Evolutionary conservation across 2,329 filamentous ascomycete genomes (phyloP), one percentile per base, ranked within the genome.

Genomic region (Plenodomus lindquistii): DNA sequence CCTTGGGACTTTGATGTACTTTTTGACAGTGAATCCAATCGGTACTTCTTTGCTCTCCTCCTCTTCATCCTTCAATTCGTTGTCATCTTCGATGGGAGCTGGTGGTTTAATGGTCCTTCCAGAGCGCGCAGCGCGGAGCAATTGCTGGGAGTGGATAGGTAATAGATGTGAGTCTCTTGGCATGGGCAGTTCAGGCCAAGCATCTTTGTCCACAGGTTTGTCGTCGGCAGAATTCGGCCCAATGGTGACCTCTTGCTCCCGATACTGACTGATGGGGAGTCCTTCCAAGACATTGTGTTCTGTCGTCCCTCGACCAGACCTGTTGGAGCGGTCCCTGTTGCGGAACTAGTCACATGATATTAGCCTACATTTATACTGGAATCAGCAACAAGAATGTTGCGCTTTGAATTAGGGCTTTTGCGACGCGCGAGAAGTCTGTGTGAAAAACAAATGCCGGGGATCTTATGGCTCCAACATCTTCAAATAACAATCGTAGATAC

Each of bases 191-290:
- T 96, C 92, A 40, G 85, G 86, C 83, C 88, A 93, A 43, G 83
- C 78, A 67, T 88, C 83, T 63, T 85, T 81, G 53, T 85, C 67
- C 24, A 76, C 79, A 24, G 75, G 78, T 21, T 80, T 84, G 60
- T 92, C 87, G 54, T 84, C 78, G 31, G 83, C 80, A 9, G 81
- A 77, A 11, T 83, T 83, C 43, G 89, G 86, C 57, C 84, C 85
- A 65, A 93, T 77, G 36, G 77, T 86, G 47, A 90, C 56, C 46
- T 75, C 73, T 49, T 88, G 85, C 55, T 88, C 85, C 46, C 89
- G 85, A 88, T 91, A 97, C 81, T 96, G 91, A 65, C 91, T 87
- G 48, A 97, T 88, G 15, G 93, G 93, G 10, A 97, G 81, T 50
- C 91, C 90, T 80, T 83, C 78, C 41, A 84, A 80, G 41, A 85